These are phyloP conservation scores for Paramyrothecium roridum DNA, from an alignment of 2,329 filamentous ascomycete species.

Conservation along the genomic window DNA sequence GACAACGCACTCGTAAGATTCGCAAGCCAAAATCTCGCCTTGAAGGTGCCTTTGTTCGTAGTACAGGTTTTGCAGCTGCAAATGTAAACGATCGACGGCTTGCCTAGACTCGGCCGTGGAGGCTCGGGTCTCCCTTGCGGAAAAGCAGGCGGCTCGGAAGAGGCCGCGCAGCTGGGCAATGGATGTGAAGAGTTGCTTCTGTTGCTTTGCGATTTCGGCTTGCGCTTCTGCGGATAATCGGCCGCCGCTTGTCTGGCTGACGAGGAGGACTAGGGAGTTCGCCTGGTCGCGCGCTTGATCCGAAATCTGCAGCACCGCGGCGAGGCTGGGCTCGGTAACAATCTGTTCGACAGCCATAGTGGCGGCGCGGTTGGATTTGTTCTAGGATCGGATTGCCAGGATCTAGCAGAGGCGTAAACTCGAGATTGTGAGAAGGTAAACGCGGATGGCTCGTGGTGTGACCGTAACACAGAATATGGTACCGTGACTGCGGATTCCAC, in stretches of 20 bases:
- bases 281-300: constrained; percentile 70
- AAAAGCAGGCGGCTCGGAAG: constrained; percentile 77
- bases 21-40: constrained; percentile 86
- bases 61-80: constrained; percentile 92
- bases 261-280: constrained; percentile 57
- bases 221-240: constrained; percentile 45
- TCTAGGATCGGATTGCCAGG: too few relatives aligned
- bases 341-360: constrained; percentile 36
- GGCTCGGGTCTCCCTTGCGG: constrained; percentile 81
- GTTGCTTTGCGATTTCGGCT: constrained; percentile 66
- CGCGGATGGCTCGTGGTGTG: too few relatives aligned
- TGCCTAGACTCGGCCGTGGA: constrained; percentile 82
- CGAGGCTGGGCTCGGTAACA: constrained; percentile 48
- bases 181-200: constrained; percentile 76
- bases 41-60: constrained; percentile 92
- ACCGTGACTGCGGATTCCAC: too few relatives aligned
- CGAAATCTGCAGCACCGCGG: constrained; percentile 69
- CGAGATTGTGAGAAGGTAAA: too few relatives aligned
- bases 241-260: constrained; percentile 41
- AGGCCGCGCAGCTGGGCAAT: constrained; percentile 77
- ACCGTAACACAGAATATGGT: too few relatives aligned
- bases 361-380: neutral
- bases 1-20: constrained; percentile 79
- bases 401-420: too few relatives aligned
- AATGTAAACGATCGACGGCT: constrained; percentile 86